These are phyloP conservation scores for Solanum habrochaites DNA, from an alignment of 257 asterid species.

Conservation along the genomic window DNA sequence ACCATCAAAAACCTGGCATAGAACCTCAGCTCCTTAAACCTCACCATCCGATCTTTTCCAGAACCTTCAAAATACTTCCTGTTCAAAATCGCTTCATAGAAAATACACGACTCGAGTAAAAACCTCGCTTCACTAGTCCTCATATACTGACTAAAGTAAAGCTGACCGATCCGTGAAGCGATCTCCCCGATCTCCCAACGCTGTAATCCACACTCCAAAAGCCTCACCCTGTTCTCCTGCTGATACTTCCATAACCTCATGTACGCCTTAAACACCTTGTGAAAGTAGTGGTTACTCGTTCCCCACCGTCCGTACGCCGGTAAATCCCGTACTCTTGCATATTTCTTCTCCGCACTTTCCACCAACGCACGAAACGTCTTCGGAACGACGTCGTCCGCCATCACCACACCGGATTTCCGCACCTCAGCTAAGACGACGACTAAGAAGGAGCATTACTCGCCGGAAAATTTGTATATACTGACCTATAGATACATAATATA, in stretches of 20 bases:
- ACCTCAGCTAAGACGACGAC: background rate
- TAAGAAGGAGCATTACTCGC: background rate
- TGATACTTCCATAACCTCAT: slow-evolving; percentile 84
- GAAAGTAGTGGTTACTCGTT: slow-evolving; percentile 53
- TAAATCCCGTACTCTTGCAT: slow-evolving; percentile 85
- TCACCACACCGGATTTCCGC: slow-evolving; percentile 12
- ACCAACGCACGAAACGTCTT: slow-evolving; percentile 50
- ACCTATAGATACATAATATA: background rate
- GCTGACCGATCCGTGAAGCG: slow-evolving; percentile 96
- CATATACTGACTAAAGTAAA: slow-evolving; percentile 80
- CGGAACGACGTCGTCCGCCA: slow-evolving; percentile 41
- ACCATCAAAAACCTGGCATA: slow-evolving; percentile 91
- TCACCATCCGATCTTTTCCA: slow-evolving; percentile 57
- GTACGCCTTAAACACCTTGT: slow-evolving; percentile 81
- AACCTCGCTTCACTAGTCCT: slow-evolving; percentile 90
- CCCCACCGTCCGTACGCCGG: slow-evolving; percentile 65
- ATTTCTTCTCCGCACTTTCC: slow-evolving; percentile 85
- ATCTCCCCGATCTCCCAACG: slow-evolving; percentile 99
- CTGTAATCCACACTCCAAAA: slow-evolving; percentile 67
- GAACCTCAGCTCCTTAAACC: slow-evolving; percentile 93
- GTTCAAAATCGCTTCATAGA: slow-evolving; percentile 81
- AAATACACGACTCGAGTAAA: slow-evolving; percentile 76
- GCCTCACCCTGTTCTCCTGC: slow-evolving; percentile 70
- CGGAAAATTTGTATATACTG: background rate
- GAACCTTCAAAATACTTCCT: slow-evolving; percentile 80